Base-by-base conservation (phyloP, 2,329 filamentous ascomycete genomes). In the Ceratocystis albifundus region DNA sequence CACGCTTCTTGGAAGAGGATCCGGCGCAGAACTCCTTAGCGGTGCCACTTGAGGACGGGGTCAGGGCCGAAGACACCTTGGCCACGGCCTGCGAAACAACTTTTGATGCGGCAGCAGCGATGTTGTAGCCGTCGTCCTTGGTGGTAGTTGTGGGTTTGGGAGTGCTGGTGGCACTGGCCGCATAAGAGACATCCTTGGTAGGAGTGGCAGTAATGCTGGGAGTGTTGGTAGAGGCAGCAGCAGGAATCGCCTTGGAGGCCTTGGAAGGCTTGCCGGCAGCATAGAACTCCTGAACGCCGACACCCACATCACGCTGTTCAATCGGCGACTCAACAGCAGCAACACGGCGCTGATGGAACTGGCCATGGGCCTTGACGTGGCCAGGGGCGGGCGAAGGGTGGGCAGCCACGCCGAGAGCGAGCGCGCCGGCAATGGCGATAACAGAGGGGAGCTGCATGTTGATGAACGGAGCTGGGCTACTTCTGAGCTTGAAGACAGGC, bases 401-500 rank as follows among this genome's bases (percentile, higher is more conserved):
- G 65, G 77, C 77, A 68, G 75, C 73, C 66, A 72, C 77, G 71
- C 76, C 75, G 10, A 64, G 64, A 67, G 69, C 65, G 62, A 78
- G 70, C 72, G 76, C 76, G 70, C 76, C 74, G 69, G 76, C 74
- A 66, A 78, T 71, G 67, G 76, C 44, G 66, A 77, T 61, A 55
- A 74, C 69, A 65, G 76, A 71, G 25, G 76, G 74, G 72, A 78
- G 72, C 74, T 78, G 78, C 77, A 79, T 79, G 64, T 69, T 76
- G 70, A 12, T n/a, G 20, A 48, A 15, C 17, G 12, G 20, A 5
- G 8, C 8, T 22, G 1, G 22, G 5, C 10, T 64, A 25, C 25
- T 32, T 59, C 41, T 36, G 59, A 20, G 62, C n/a, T 45, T 22
- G 41, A 65, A 17, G 36, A 25, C 32, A 61, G 25, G 22, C 32